Percentiles rank a stretch among this genome's conserved stretches.
Evolutionary conservation across 2,329 filamentous ascomycete genomes (phyloP).

Genomic region (Rhytidhysteron rufulum): DNA sequence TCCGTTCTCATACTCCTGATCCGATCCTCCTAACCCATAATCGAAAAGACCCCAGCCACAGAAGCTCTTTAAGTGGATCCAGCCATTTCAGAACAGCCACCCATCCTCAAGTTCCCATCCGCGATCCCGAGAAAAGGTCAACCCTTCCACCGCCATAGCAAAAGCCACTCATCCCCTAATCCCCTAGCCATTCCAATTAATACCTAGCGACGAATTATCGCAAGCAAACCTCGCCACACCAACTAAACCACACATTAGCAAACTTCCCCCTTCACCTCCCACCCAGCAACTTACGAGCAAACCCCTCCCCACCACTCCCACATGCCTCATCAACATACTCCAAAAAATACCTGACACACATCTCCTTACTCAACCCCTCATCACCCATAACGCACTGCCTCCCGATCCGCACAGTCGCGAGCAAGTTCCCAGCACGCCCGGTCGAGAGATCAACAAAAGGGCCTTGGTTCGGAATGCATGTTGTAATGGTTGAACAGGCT

Average conservation of each 20-base stretch:
- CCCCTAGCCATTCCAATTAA: neutral
- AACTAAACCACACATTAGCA: neutral
- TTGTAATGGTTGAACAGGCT: conserved; percentile 1
- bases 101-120: too few relatives aligned
- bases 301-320: neutral
- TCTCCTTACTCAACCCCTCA: neutral
- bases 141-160: too few relatives aligned
- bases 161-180: neutral
- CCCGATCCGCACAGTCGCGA: neutral
- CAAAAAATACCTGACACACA: neutral
- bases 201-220: neutral
- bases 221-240: neutral
- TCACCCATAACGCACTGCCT: neutral
- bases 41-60: too few relatives aligned
- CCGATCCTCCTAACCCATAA: too few relatives aligned
- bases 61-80: too few relatives aligned
- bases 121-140: too few relatives aligned
- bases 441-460: neutral
- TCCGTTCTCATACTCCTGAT: too few relatives aligned
- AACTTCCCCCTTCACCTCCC: neutral
- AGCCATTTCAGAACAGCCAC: too few relatives aligned
- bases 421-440: neutral
- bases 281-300: neutral
- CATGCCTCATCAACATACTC: neutral
- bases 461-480: neutral